Base-by-base conservation (phyloP, 202 grass and related monocot genomes). In the Eragrostis tef region DNA sequence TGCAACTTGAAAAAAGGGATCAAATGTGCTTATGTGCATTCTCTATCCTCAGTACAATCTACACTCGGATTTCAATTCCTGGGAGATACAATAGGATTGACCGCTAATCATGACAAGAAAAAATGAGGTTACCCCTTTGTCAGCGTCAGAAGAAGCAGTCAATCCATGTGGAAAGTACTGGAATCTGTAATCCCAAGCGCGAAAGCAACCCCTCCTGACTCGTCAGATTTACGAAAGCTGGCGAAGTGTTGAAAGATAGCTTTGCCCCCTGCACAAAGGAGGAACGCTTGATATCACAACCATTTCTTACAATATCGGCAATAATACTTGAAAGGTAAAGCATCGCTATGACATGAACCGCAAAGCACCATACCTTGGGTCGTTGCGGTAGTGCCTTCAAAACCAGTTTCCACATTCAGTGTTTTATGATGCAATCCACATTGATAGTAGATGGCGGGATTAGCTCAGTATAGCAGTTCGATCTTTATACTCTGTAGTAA, bases 401-500 rank as follows among this genome's bases (percentile, higher is more conserved):
- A 79, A 44, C 11, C 44, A 67, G 5, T 83, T 65, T 83, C 27
- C 24, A 50, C 59, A 73, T 79, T 59, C 39, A 73, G 13, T 79
- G 26, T 83, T 70, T 24, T 29, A 61, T n/a, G 58, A 61, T 44
- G 68, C n/a, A n/a, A 67, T 24, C 61, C 58, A 45, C 6, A 20
- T 14, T 27, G 70, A 46, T 47, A 64, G 43, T 14, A 46, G 0
- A 41, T n/a, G 51, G 3, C n/a, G 0, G 0, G 16, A 71, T 75
- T 49, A 90, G 13, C 67, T 61, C 49, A 49, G 15, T 17, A 47
- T 64, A 26, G 20, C 7, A 2, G 39, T 67, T 41, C 31, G 0
- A 26, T 52, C 20, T 58, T 65, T 77, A 13, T 46, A 58, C 25
- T 87, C 58, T 22, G 76, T 64, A 0, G 24, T 68, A 41, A 94